A percentile compares a stretch with the other conserved stretches of the same genome.
phyloP scores from a whole-genome alignment of 2,329 filamentous ascomycete species.

The Fusarium caatingaense region DNA sequence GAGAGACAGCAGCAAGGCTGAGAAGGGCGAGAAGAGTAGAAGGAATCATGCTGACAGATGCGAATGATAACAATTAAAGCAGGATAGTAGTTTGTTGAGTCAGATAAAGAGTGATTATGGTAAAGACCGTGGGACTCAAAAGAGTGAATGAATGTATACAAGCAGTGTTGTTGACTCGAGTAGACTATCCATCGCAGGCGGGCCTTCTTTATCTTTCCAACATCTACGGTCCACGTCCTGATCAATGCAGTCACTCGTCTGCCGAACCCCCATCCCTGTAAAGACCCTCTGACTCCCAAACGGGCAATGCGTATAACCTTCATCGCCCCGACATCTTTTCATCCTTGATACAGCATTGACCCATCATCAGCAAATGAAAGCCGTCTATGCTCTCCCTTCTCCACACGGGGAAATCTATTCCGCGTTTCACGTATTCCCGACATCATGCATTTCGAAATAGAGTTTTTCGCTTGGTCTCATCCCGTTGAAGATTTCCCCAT shows the following conservation, averaged over 20 bases:
- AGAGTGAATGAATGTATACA: slow-evolving; percentile 11
- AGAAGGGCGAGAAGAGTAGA: slow-evolving; percentile 28
- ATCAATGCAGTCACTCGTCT: neutral
- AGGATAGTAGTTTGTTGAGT: neutral
- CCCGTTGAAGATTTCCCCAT: neutral
- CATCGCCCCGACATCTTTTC: neutral
- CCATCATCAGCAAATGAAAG: neutral
- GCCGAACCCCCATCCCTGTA: neutral
- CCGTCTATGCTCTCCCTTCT: neutral
- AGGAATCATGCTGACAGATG: slow-evolving; percentile 22
- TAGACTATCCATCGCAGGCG: neutral
- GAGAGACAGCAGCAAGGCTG: slow-evolving; percentile 29
- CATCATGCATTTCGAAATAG: slow-evolving; percentile 8
- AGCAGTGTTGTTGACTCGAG: neutral
- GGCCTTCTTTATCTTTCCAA: slow-evolving; percentile 16
- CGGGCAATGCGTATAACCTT: slow-evolving; percentile 11
- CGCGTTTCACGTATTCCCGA: slow-evolving; percentile 10
- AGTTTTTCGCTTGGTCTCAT: slow-evolving; percentile 23
- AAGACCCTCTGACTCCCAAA: neutral
- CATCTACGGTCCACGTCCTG: neutral
- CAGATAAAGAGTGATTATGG: slow-evolving; percentile 5
- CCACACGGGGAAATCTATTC: slow-evolving; percentile 4
- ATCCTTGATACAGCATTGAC: neutral
- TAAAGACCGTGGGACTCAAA: slow-evolving; percentile 5
- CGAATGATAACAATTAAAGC: neutral